Conservation (phyloP, 331 rosid genomes). For the Pyracantha coccinea region DNA sequence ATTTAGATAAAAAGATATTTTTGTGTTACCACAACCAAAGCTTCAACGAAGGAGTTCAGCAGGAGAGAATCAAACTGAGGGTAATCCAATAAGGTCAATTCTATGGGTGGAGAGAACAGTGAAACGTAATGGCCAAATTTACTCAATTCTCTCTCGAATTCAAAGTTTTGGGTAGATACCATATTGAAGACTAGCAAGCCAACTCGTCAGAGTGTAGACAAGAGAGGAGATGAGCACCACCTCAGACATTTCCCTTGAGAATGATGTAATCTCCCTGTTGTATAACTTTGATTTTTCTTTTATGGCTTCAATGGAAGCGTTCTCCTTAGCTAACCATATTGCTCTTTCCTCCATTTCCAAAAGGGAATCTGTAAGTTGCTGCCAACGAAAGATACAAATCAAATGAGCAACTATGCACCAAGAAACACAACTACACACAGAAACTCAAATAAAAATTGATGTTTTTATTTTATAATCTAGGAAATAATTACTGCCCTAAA, state of each 20-base stretch:
- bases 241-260: conserved; percentile 49
- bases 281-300: conserved; percentile 52
- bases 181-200: neutral
- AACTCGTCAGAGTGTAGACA: conserved; percentile 8
- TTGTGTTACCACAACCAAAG: neutral
- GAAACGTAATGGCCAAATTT: neutral
- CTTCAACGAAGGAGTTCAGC: neutral
- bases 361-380: conserved; percentile 89
- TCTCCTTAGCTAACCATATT: conserved; percentile 75
- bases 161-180: neutral
- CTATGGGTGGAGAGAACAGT: neutral
- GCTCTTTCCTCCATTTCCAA: conserved; percentile 86
- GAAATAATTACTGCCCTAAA: neutral
- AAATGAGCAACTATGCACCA: conserved; percentile 12
- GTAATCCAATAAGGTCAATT: neutral
- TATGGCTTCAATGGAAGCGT: conserved; percentile 52
- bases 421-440: neutral
- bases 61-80: neutral
- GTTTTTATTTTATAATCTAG: neutral
- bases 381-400: conserved; percentile 24
- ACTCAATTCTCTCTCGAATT: neutral
- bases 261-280: conserved; percentile 29
- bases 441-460: neutral
- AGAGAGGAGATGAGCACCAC: conserved; percentile 29
- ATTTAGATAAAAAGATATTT: neutral